Conservation (phyloP, 2,329 filamentous ascomycete species). For the Dactylonectria macrodidyma region DNA sequence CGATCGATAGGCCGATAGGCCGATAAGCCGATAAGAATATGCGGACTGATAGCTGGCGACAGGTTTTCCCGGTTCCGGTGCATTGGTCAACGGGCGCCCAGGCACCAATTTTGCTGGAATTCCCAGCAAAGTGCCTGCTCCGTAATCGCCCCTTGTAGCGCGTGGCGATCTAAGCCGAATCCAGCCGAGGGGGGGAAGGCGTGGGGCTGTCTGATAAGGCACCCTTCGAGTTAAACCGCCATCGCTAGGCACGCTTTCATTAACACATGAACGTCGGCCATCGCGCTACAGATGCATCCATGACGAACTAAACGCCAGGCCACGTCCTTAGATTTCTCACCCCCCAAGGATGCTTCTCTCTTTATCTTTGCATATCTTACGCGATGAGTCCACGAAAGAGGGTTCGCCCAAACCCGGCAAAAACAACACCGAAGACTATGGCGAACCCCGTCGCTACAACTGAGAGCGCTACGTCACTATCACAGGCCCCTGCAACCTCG, state of each 20-base stretch:
- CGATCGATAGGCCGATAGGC: constrained; percentile 42
- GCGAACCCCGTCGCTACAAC: constrained; percentile 32
- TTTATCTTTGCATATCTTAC: constrained; percentile 13
- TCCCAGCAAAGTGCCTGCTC: background rate
- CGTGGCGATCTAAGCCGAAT: constrained; percentile 14
- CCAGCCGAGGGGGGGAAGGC: constrained; percentile 18
- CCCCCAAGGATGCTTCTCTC: constrained; percentile 28
- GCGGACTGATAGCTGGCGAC: constrained; percentile 18
- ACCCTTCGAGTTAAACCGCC: constrained; percentile 9
- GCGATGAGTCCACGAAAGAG: constrained; percentile 55
- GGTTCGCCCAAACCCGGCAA: constrained; percentile 49
- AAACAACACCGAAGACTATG: constrained; percentile 39
- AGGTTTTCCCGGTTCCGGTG: constrained; percentile 37
- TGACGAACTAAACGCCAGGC: constrained; percentile 26
- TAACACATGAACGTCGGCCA: constrained; percentile 40
- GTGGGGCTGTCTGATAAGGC: constrained; percentile 16
- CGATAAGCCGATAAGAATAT: constrained; percentile 44
- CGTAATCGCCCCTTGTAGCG: constrained; percentile 12
- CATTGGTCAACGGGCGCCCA: background rate
- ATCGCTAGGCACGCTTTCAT: constrained; percentile 37
- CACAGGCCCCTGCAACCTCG: constrained; percentile 44
- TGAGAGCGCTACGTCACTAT: constrained; percentile 47
- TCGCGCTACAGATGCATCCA: constrained; percentile 19
- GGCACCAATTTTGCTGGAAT: no score
- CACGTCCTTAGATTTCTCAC: constrained; percentile 9